phyloP scores from a whole-genome alignment of 2,329 filamentous ascomycete species.

The Colletotrichum euphorbiae region DNA sequence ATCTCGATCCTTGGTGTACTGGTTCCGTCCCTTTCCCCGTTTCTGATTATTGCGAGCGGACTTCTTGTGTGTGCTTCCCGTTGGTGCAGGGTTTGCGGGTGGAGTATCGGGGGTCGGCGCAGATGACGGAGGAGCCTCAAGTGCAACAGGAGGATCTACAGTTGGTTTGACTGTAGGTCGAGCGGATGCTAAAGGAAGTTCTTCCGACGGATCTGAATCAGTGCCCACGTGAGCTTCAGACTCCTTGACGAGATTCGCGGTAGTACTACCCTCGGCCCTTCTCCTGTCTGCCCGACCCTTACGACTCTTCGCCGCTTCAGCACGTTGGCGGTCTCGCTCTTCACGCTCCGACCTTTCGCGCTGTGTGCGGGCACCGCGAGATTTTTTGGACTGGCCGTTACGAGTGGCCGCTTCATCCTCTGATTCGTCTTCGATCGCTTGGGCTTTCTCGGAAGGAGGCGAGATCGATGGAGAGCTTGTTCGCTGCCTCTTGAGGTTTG shows the following conservation, averaged over 20 bases:
- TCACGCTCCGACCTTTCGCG: slow-evolving; percentile 75
- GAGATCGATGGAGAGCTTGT: slow-evolving; percentile 81
- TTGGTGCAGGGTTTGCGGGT: slow-evolving; percentile 52
- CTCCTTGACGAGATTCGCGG: slow-evolving; percentile 44
- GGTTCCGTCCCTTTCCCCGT: slow-evolving; percentile 79
- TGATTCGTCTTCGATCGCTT: slow-evolving; percentile 70
- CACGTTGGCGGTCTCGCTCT: slow-evolving; percentile 78
- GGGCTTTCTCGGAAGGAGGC: slow-evolving; percentile 62
- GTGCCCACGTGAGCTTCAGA: slow-evolving; percentile 51
- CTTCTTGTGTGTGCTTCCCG: slow-evolving; percentile 68
- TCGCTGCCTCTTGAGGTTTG: slow-evolving; percentile 82
- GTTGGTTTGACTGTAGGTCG: slow-evolving; percentile 44
- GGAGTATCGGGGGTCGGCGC: slow-evolving; percentile 58
- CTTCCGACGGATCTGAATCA: slow-evolving; percentile 81
- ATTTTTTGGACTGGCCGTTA: slow-evolving; percentile 68
- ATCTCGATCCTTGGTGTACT: slow-evolving; percentile 84
- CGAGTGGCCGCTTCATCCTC: slow-evolving; percentile 73
- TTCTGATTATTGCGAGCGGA: slow-evolving; percentile 72
- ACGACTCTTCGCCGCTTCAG: slow-evolving; percentile 81
- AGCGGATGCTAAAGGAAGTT: slow-evolving; percentile 65
- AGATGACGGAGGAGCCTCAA: slow-evolving; percentile 51
- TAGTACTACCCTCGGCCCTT: slow-evolving; percentile 78
- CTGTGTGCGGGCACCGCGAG: slow-evolving; percentile 69
- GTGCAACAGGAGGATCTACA: slow-evolving; percentile 48
- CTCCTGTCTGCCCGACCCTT: slow-evolving; percentile 86